Evolutionary conservation across 441 rosid genomes (phyloP), one percentile per base, ranked within the genome.

Genomic region (Jatropha podagrica): DNA sequence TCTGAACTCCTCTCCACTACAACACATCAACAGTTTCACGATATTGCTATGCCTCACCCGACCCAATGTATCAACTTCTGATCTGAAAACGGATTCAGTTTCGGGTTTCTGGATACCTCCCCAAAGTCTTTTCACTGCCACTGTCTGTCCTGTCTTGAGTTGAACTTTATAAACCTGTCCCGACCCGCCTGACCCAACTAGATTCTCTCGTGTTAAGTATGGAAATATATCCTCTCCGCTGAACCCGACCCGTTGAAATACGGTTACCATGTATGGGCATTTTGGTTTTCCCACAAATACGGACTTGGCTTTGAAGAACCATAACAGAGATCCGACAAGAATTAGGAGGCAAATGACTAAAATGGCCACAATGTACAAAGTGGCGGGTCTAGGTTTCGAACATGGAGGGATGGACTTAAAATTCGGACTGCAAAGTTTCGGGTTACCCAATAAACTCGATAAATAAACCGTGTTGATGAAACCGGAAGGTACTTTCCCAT

Each of bases 71-170:
- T 87, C 92, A 7, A 85, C 84, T 71, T 92, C 97, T 55, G 94
- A 86, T 58, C 72, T 77, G 69, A 91, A 92, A 7, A 84, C 81
- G 0, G 79, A 59, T 54, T 89, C 93, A 0, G 84, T 64, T 49
- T 88, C 88, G 1, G 78, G 78, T 71, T 80, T 82, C 7, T 46
- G 71, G 10, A 52, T 51, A 23, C 81, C 79, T 23, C 78, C 86
- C 85, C 83, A 62, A 0, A 92, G 85, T 71, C 72, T 82, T 85
- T 92, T 92, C 3, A 85, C 97, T 15, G 97, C 97, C 7, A 91
- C 87, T 3, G 59, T 81, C 75, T 86, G 81, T 10, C 90, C 96
- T n/a, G 87, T 74, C 69, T 87, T 83, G 8, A 88, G 82, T 65
- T 66, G 17, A 23, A 83, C 88, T 71, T 69, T 83, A 73, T 91